Conservation (phyloP, 345 rosid species). For the Ceriops decandra region DNA sequence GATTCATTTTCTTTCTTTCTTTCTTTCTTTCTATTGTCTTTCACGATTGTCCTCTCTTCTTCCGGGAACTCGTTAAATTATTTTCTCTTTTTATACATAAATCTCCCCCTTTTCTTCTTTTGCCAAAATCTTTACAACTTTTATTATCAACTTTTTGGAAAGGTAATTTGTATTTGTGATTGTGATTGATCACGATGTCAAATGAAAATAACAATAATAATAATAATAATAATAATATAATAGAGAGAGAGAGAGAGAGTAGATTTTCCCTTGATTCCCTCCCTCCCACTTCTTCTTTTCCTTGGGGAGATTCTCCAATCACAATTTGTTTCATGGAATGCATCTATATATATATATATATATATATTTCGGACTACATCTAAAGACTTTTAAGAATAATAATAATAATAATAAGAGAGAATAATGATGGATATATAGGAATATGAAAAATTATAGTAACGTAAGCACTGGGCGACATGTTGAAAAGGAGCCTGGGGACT, state of each 20-base stretch:
- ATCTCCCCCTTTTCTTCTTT: neutral
- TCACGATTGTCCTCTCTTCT: slow-evolving; percentile 3
- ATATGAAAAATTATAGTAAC: too few species aligned
- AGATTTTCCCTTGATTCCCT: neutral
- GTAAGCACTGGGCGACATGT: too few species aligned
- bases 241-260: neutral
- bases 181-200: neutral
- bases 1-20: neutral
- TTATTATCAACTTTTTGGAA: neutral
- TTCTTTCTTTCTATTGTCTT: neutral
- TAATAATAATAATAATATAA: too few species aligned
- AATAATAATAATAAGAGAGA: too few species aligned
- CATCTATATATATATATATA: too few species aligned
- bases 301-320: neutral
- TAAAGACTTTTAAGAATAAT: too few species aligned
- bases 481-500: too few species aligned
- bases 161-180: neutral
- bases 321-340: too few species aligned
- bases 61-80: neutral
- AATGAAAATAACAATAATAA: neutral
- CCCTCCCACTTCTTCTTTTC: neutral
- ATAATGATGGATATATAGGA: too few species aligned
- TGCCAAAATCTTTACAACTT: slow-evolving; percentile 1
- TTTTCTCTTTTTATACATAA: neutral
- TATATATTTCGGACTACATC: too few species aligned